phyloP scores from a whole-genome alignment of 352 stramenopile genomes.

The Phytophthora melonis region DNA sequence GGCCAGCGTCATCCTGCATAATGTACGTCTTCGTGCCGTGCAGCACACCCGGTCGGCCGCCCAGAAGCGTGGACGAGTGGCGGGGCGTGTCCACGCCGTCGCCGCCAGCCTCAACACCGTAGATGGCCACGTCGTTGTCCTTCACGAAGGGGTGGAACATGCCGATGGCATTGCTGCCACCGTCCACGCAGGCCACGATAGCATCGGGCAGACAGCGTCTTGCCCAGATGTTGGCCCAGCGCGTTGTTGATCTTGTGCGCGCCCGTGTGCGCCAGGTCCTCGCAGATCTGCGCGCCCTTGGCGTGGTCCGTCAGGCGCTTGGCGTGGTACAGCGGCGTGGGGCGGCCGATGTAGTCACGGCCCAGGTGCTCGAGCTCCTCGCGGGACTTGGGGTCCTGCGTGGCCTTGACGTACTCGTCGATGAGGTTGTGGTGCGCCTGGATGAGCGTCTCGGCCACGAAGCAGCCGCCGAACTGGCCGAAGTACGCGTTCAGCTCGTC shows the following conservation, averaged over 20 bases:
- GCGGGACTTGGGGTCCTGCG: conserved; percentile 95
- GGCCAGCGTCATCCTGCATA: conserved; percentile 95
- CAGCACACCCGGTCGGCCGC: conserved; percentile 95
- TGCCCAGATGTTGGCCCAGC: conserved; percentile 96
- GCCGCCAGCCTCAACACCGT: conserved; percentile 97
- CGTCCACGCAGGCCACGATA: conserved; percentile 97
- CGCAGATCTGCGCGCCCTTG: conserved; percentile 95
- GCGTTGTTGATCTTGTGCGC: conserved; percentile 99
- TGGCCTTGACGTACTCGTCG: conserved; percentile 94
- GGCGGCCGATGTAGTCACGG: conserved; percentile 92
- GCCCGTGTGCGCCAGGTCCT: conserved; percentile 98
- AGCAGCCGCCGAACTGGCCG: conserved; percentile 96
- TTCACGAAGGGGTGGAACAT: conserved; percentile 98
- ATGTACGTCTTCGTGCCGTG: conserved; percentile 98
- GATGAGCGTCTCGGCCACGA: conserved; percentile 98
- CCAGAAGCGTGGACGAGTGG: conserved; percentile 96
- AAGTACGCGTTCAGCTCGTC: conserved; percentile 89
- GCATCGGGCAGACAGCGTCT: conserved; percentile 95
- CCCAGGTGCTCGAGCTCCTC: conserved; percentile 97
- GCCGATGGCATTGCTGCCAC: conserved; percentile 99
- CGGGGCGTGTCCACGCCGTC: conserved; percentile 90
- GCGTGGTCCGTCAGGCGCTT: conserved; percentile 95
- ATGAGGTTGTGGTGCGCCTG: conserved; percentile 96
- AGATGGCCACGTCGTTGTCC: conserved; percentile 94
- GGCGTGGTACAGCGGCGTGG: conserved; percentile 97